phyloP scores from a whole-genome alignment of 2,329 filamentous ascomycete genomes.

The Fusarium sp. region DNA sequence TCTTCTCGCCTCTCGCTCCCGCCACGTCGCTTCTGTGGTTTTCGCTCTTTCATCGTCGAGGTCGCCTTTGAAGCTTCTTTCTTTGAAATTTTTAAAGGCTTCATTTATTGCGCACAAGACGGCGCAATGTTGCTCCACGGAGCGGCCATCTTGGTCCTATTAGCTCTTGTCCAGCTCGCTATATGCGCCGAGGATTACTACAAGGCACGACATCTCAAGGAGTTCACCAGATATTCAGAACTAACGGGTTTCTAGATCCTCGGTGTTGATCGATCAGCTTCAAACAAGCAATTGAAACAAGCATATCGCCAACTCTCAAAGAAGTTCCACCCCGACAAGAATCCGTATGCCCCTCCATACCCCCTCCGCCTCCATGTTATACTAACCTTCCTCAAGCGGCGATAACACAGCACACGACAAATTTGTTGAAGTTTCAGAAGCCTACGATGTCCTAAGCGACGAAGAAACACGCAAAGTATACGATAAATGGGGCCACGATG shows the following conservation, averaged over 20 bases:
- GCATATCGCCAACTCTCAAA: conserved; percentile 94
- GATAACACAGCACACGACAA: conserved; percentile 86
- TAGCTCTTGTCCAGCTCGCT: conserved; percentile 66
- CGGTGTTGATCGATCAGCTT: conserved; percentile 81
- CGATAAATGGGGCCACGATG: conserved; percentile 93
- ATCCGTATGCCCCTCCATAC: conserved; percentile 74
- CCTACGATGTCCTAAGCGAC: conserved; percentile 91
- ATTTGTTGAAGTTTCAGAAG: conserved; percentile 94
- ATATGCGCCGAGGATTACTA: conserved; percentile 80
- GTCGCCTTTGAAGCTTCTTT: conserved; percentile 10
- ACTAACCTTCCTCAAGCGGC: conserved; percentile 62
- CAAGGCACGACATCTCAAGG: conserved; percentile 64
- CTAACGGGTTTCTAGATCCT: conserved; percentile 69
- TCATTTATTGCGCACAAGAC: conserved; percentile 25
- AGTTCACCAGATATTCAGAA: neutral
- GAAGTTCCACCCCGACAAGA: conserved; percentile 98
- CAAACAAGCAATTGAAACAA: conserved; percentile 90
- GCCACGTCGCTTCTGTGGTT: conserved; percentile 9
- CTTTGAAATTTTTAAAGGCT: neutral
- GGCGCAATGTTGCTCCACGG: conserved; percentile 65
- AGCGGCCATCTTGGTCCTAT: conserved; percentile 63
- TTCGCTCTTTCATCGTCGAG: conserved; percentile 2
- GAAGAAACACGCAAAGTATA: conserved; percentile 87
- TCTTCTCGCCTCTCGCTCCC: conserved; percentile 8
- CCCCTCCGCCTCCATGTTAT: neutral